Base-by-base conservation (phyloP, 2,329 filamentous ascomycete species). In the Fusarium sp. region DNA sequence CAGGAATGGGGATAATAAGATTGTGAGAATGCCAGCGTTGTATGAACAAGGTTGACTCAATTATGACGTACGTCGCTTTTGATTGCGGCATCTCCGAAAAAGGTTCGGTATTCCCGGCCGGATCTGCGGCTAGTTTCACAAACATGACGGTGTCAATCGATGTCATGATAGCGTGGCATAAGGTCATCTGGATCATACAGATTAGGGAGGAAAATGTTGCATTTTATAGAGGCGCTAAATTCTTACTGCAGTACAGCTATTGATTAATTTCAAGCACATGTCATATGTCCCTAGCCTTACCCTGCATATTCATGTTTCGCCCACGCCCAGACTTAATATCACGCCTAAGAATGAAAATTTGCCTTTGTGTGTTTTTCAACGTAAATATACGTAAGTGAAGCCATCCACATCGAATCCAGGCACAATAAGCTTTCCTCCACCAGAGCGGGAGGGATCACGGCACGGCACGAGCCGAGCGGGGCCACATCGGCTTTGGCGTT, bases 391-490 rank as follows among this genome's bases (percentile, higher is more conserved):
- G 17, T 6, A 19, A 7, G 10, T 17, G 34, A 36, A 36, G 34
- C 34, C 34, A n/a, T 36, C 17, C 8, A 17, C 17, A 9, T n/a
- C 4, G 34, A 19, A 36, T n/a, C n/a, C 3, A 7, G n/a, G 34
- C 34, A 36, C 38, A n/a, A 23, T 7, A 32, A n/a, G 24, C 6
- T 42, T 52, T 39, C 28, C 23, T 21, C 10, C 4, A 14, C 80
- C 82, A 30, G 75, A 70, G 53, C 81, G 75, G 61, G 83, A 82
- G 34, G 17, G 17, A 36, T 17, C 34, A n/a, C 8, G 34, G 71
- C 81, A 82, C 6, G 73, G 72, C 6, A 82, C 77, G 15, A 79
- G 77, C 19, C 75, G 77, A 28, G 77, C 82, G 9, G 84, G 86
- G 45, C 74, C 72, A 24, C 14, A 36, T 36, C 44, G 30, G 38